phyloP scores from a whole-genome alignment of 176 grass and related monocot genomes.

The Ananas comosus region DNA sequence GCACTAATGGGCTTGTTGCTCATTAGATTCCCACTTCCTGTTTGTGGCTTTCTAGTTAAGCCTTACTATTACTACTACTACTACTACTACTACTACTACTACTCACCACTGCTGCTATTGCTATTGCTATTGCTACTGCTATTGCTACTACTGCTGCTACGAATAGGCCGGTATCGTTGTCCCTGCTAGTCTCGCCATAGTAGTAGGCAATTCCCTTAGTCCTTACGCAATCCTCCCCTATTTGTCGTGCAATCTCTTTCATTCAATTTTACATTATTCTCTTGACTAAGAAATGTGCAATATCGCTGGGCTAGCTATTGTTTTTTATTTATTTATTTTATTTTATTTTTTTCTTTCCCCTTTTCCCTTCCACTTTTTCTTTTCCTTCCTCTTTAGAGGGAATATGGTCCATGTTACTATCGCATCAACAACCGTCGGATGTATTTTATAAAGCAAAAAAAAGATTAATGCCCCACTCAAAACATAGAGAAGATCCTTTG shows the following conservation, averaged over 20 bases:
- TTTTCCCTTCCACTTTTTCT: not conserved
- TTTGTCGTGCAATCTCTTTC: not conserved
- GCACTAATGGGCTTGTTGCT: too few species aligned
- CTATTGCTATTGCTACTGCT: not conserved
- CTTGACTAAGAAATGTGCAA: not conserved
- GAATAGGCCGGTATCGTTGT: not conserved
- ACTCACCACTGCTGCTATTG: not conserved
- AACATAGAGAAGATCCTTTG: too few species aligned
- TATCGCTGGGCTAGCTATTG: not conserved
- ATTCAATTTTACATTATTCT: constrained; percentile 2
- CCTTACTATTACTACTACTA: too few species aligned
- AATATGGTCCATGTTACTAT: too few species aligned
- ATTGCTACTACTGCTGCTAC: not conserved
- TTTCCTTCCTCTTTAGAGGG: too few species aligned
- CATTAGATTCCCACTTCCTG: too few species aligned
- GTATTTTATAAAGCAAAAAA: too few species aligned
- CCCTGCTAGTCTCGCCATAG: not conserved
- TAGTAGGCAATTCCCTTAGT: not conserved
- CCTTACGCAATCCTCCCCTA: not conserved
- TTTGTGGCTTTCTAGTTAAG: too few species aligned
- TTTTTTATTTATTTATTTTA: not conserved
- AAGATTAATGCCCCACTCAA: too few species aligned
- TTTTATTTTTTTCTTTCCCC: not conserved
- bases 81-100: too few species aligned
- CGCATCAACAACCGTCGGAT: too few species aligned